phyloP scores from a whole-genome alignment of 1,139 yeast genomes.

The Saccharomyces hybrid region DNA sequence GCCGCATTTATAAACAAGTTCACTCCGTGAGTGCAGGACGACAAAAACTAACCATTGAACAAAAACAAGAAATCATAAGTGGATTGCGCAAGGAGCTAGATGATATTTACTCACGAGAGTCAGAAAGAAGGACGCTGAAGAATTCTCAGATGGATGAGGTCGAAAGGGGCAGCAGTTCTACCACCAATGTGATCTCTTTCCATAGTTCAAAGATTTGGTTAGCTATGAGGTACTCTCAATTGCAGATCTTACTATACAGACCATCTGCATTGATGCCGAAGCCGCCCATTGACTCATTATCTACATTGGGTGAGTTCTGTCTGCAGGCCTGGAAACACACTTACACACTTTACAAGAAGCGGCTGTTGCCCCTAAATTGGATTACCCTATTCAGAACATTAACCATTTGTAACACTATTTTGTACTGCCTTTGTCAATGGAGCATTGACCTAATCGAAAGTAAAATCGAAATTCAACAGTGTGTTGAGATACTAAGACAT shows the following conservation, averaged over 20 bases:
- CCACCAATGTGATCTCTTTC: slow-evolving; percentile 28
- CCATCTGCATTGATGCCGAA: slow-evolving; percentile 43
- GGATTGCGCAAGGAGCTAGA: too few species aligned
- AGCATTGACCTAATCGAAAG: slow-evolving; percentile 40
- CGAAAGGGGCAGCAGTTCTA: slow-evolving; percentile 3
- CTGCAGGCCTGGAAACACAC: slow-evolving; percentile 38
- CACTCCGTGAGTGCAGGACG: too few species aligned
- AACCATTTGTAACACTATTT: slow-evolving; percentile 39
- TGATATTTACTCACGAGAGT: too few species aligned
- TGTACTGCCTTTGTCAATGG: slow-evolving; percentile 42
- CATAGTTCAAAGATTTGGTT: slow-evolving; percentile 42
- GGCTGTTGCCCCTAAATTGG: slow-evolving; percentile 43
- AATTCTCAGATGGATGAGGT: slow-evolving; percentile 8
- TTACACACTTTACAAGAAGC: slow-evolving; percentile 38
- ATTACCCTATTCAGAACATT: slow-evolving; percentile 40
- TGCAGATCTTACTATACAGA: slow-evolving; percentile 38
- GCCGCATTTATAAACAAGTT: too few species aligned
- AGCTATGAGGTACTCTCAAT: slow-evolving; percentile 40
- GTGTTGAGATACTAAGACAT: slow-evolving; percentile 40
- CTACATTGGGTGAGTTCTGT: slow-evolving; percentile 37
- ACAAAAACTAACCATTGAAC: too few species aligned
- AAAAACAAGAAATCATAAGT: too few species aligned
- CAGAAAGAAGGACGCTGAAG: slow-evolving; percentile 19
- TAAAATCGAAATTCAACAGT: slow-evolving; percentile 39
- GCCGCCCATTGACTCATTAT: slow-evolving; percentile 36